Base-by-base conservation (phyloP, 257 asterid genomes). In the Eucommia ulmoides region DNA sequence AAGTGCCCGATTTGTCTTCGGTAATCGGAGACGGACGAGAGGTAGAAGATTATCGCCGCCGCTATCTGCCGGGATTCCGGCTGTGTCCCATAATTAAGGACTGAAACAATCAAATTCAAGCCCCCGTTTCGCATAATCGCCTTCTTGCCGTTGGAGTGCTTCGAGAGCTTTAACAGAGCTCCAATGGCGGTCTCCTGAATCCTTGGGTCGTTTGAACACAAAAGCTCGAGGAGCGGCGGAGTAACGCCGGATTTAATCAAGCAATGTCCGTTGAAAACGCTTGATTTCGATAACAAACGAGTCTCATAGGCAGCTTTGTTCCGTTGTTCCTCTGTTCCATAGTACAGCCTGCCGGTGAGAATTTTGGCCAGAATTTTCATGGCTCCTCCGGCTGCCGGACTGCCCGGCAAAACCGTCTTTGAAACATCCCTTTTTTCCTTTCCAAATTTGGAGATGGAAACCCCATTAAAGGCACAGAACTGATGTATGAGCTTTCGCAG, bases 81-180 rank as follows among this genome's bases (percentile, higher is more conserved):
- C 20, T 42, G n/a, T 42, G 19, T 19, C 19, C 48, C 48, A 16
- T 42, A 19, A 19, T 42, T 42, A 16, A 42, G 48, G 20, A 42
- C 48, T 1, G 48, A 42, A 18, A 42, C 9, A 18, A 42, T 42
- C 48, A 42, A 2, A 6, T 42, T 42, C 10, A 42, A 42, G n/a
- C 48, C 48, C 20, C 48, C 15, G 9, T 42, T 42, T 16, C 6
- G 10, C 7, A 42, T n/a, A 8, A 42, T 42, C 48, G 6, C 48
- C 19, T 42, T 42, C 48, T 42, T 42, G 3, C 48, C 48, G 9
- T 16, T 42, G 20, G 48, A 42, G 15, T 42, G 48, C 20, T 42
- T 42, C 7, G 48, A 42, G 48, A 42, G 48, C 48, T 42, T 42
- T 16, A 42, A 42, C 19, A 42, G 15, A 42, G 48, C 48, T 42